Evolutionary conservation across 176 grass and related monocot genomes (phyloP), one percentile per base, ranked within the genome.

Genomic region (Oryza glaberrima): DNA sequence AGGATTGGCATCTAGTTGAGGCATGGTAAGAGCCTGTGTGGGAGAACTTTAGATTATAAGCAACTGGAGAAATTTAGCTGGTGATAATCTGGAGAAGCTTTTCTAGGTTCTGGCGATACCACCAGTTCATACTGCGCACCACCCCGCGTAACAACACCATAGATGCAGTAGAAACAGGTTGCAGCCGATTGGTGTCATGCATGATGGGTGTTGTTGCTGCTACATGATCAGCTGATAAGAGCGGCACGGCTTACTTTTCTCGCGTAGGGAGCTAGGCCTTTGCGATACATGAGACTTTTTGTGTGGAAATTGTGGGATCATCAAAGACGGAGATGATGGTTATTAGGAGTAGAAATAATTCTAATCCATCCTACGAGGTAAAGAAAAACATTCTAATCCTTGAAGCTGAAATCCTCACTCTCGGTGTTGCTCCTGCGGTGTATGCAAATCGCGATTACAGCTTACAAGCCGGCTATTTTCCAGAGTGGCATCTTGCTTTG

Each of bases 261-360:
- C 32, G 4, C 35, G 41, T 72, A 4, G 20, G 23, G n/a, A 67
- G 46, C 30, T 88, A 52, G 44, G 17, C 82, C 1, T 66, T 72
- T 72, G 54, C 77, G 72, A 80, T 28, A 81, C 41, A 43, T 43
- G 17, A 10, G 44, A 26, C 26, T 84, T 20, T 58, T 43, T 52
- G 30, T 67, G n/a, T 34, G 63, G 44, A 44, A 81, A 25, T 70
- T 7, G 15, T 17, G 43, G 17, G 54, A 47, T 77, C 49, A 77
- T 70, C 67, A 68, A 23, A 73, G 35, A 80, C 69, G 69, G 25
- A 69, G 77, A 56, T 51, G 15, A 36, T 32, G 30, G 3, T 20
- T 22, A 28, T 41, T 41, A 71, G 65, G 19, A 7, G 9, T 61
- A 77, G 65, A 70, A 80, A 67, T 41, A 19, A 19, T 34, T 82